Evolutionary conservation across 805 yeast genomes (phyloP), one percentile per base, ranked within the genome.

Genomic region (Yamadazyma paraphyllophila): DNA sequence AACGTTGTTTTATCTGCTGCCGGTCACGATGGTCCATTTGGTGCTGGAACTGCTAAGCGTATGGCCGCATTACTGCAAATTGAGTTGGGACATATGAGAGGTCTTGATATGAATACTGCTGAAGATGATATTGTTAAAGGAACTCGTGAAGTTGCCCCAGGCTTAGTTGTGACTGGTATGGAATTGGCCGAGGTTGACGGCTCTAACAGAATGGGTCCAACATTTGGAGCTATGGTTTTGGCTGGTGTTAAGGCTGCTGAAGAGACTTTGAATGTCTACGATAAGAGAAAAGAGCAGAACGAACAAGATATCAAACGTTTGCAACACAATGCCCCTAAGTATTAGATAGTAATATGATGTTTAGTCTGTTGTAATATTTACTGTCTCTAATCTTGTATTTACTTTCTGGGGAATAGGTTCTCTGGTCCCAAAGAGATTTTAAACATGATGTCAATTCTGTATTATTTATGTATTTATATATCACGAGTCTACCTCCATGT

Each of bases 1-100:
- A 62, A 71, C 60, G 80, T 85, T 45, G 80, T 85, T 46, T 70
- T 85, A 47, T 83, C 89, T 12, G 80, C 89, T 51, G 80, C 88
- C 27, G 92, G 91, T 48, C 91, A 85, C 60, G 92, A 85, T 61
- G 91, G 92, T 57, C 90, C 89, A 43, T 82, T 84, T 67, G 91
- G 91, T 48, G 90, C 91, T 7, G 83, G 83, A 69, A 77, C 81
- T 50, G 89, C 85, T 51, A 85, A 85, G 73, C 77, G 91, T 65
- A 59, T 69, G 53, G 65, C 67, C 43, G 54, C 58, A 32, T 60
- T 68, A 44, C 38, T 51, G 11, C 59, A 58, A 30, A 63, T 67
- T 45, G 46, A 60, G 48, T 69, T 82, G 55, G 81, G 79, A 30
- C 87, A 84, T 43, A 85, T 85, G 91, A 80, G 85, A 58, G 88